Percentiles rank a stretch among this genome's conserved stretches.
Conservation (phyloP, 1,139 yeast genomes). For the Pichia sp. region DNA sequence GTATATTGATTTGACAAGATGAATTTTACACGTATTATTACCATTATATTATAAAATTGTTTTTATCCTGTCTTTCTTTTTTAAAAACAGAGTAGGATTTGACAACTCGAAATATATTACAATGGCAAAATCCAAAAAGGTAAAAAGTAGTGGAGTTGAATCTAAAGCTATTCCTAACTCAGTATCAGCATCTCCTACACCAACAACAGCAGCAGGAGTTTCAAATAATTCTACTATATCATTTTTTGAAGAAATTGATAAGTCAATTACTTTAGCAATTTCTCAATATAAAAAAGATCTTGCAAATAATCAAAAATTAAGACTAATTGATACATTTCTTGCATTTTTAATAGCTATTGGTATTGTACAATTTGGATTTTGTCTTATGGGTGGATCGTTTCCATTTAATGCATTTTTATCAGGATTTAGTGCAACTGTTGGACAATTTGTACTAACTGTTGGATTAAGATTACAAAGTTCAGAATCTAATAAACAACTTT, state of each 20-base stretch:
- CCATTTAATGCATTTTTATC: conserved; percentile 97
- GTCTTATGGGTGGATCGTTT: conserved; percentile 73
- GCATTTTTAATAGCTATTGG: conserved; percentile 72
- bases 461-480: conserved; percentile 70
- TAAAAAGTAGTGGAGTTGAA: too few species aligned
- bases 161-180: conserved; percentile 14
- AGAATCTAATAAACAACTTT: conserved; percentile 35
- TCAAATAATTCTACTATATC: too few species aligned
- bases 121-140: too few species aligned
- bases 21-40: too few species aligned
- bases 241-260: conserved; percentile 6
- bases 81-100: too few species aligned
- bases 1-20: too few species aligned
- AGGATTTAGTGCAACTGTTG: conserved; percentile 89
- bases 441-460: conserved; percentile 86
- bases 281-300: conserved; percentile 25
- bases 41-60: too few species aligned
- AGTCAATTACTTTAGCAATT: conserved; percentile 9
- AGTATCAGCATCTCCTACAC: conserved; percentile 18
- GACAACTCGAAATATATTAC: too few species aligned
- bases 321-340: conserved; percentile 73
- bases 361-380: conserved; percentile 69
- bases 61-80: too few species aligned
- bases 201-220: too few species aligned
- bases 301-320: conserved; percentile 34